Conservation (phyloP, 345 rosid species). For the Microcos paniculata region DNA sequence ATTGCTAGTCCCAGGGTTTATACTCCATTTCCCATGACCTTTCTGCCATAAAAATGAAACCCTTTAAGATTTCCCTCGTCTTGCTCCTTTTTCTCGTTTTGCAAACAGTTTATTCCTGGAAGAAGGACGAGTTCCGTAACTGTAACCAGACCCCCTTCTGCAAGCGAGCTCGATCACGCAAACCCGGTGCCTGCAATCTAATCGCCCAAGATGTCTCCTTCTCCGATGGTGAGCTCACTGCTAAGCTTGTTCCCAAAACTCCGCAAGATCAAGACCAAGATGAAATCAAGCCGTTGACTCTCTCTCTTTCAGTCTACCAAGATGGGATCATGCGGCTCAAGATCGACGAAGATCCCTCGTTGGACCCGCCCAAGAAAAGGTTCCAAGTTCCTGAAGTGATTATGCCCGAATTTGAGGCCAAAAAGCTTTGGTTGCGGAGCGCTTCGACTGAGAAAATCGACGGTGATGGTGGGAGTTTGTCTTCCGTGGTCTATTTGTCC, state of each 20-base stretch:
- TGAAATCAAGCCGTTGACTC: constrained; percentile 55
- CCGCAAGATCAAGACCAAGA: constrained; percentile 33
- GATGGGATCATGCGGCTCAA: constrained; percentile 72
- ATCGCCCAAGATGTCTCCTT: constrained; percentile 53
- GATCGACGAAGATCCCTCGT: constrained; percentile 75
- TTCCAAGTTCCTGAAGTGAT: constrained; percentile 87
- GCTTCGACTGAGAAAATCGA: constrained; percentile 47
- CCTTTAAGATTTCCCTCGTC: constrained; percentile 13
- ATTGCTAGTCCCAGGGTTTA: neutral
- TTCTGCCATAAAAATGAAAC: constrained; percentile 10
- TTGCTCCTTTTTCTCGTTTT: constrained; percentile 42
- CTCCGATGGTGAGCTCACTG: constrained; percentile 76
- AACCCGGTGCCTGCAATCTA: constrained; percentile 60
- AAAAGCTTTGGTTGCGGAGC: constrained; percentile 72
- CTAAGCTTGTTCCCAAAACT: constrained; percentile 50
- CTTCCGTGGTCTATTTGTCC: constrained; percentile 64
- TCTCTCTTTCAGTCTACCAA: constrained; percentile 66
- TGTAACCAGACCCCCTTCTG: constrained; percentile 97
- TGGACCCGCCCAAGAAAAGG: constrained; percentile 58
- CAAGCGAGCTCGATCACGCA: constrained; percentile 81
- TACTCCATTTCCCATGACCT: neutral
- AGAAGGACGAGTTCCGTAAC: constrained; percentile 89
- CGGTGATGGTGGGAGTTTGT: constrained; percentile 46
- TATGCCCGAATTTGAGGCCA: constrained; percentile 55
- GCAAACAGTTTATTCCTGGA: constrained; percentile 65